These are phyloP conservation scores for Tetracladium marchalianum DNA, from an alignment of 495 filamentous ascomycete species.

Conservation along the genomic window DNA sequence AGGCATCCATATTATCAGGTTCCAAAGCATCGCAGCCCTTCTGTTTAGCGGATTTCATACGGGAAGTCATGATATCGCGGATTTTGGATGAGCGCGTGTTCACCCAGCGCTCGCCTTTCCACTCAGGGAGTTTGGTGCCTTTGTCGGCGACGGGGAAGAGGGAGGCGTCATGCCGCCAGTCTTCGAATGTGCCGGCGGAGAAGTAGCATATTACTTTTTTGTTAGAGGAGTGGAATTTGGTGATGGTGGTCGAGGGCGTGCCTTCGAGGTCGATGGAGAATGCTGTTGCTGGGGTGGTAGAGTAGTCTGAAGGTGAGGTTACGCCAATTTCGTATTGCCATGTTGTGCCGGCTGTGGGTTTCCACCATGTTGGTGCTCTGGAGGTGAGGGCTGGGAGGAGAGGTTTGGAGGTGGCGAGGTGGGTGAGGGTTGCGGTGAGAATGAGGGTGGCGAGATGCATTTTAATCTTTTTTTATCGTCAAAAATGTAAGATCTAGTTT, in stretches of 20 bases:
- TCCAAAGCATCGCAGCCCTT: slow-evolving; percentile 65
- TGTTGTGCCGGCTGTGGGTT: slow-evolving; percentile 37
- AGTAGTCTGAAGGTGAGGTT: slow-evolving; percentile 29
- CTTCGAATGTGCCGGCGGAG: slow-evolving; percentile 39
- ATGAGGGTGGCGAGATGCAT: too few species aligned
- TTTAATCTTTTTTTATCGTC: too few species aligned
- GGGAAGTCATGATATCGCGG: slow-evolving; percentile 46
- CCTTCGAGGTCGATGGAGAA: slow-evolving; percentile 55
- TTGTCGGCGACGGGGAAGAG: slow-evolving; percentile 42
- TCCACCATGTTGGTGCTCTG: slow-evolving; percentile 26
- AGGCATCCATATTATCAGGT: slow-evolving; percentile 63
- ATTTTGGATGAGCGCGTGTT: slow-evolving; percentile 45
- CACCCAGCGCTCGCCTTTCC: slow-evolving; percentile 58
- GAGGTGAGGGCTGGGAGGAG: slow-evolving; percentile 13
- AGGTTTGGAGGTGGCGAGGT: neutral
- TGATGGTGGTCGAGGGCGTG: slow-evolving; percentile 35
- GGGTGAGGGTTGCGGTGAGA: too few species aligned
- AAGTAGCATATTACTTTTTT: slow-evolving; percentile 67
- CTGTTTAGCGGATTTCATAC: slow-evolving; percentile 42
- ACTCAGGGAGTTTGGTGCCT: slow-evolving; percentile 45
- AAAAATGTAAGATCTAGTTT: too few species aligned
- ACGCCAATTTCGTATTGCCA: slow-evolving; percentile 46
- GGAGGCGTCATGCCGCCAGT: slow-evolving; percentile 30
- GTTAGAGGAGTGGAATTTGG: slow-evolving; percentile 31
- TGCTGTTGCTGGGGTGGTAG: slow-evolving; percentile 18